These are phyloP conservation scores for Xylaria flabelliformis DNA, from an alignment of 495 filamentous ascomycete species.

Conservation along the genomic window DNA sequence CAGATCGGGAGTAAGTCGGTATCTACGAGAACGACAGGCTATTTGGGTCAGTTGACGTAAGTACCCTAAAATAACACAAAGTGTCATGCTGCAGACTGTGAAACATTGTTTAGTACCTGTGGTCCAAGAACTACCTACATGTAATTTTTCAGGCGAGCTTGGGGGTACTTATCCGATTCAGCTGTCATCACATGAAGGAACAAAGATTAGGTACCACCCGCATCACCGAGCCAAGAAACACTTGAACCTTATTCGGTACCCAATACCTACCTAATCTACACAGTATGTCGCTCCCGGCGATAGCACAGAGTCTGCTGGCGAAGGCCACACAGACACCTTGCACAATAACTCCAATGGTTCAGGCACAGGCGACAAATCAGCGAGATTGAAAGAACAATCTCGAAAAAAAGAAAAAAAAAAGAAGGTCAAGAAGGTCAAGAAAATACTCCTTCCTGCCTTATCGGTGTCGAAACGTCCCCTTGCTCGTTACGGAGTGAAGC, in stretches of 20 bases:
- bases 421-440: not conserved
- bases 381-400: not conserved
- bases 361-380: not conserved
- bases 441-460: not conserved
- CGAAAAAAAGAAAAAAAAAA: not conserved
- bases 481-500: slow-evolving; percentile 9
- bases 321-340: not conserved
- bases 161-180: slow-evolving; percentile 19
- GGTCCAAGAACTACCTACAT: not conserved
- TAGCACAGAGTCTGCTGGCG: not conserved
- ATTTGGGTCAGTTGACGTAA: slow-evolving; percentile 22
- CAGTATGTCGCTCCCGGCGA: not conserved
- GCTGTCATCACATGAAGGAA: not conserved
- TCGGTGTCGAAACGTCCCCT: slow-evolving; percentile 10
- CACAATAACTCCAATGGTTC: not conserved
- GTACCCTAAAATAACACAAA: slow-evolving; percentile 23
- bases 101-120: slow-evolving; percentile 30
- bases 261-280: not conserved
- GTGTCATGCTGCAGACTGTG: slow-evolving; percentile 17
- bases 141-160: not conserved
- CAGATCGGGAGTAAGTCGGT: no score
- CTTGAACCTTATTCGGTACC: not conserved
- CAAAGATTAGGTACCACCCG: not conserved
- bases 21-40: no score
- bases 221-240: not conserved